phyloP scores from a whole-genome alignment of 2,329 filamentous ascomycete species.

The Exophiala oligosperma region DNA sequence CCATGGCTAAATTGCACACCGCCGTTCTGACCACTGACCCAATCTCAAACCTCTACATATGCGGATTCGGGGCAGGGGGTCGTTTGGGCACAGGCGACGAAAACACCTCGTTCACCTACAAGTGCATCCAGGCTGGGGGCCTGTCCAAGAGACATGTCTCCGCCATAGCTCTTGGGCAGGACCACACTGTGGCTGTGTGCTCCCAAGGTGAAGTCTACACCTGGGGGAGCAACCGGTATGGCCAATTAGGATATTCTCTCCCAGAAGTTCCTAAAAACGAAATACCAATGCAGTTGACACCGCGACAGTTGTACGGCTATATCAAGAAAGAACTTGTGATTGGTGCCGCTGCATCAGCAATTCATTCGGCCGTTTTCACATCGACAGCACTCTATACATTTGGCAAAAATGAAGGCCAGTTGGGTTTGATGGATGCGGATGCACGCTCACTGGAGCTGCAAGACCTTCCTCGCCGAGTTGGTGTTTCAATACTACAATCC shows the following conservation, averaged over 20 bases:
- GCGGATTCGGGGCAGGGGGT: constrained; percentile 87
- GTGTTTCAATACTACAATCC: constrained; percentile 74
- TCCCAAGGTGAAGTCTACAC: constrained; percentile 89
- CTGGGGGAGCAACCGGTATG: constrained; percentile 86
- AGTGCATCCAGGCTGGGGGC: constrained; percentile 73
- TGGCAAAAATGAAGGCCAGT: constrained; percentile 91
- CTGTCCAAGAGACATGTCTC: constrained; percentile 72
- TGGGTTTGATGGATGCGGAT: constrained; percentile 92
- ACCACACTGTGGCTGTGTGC: constrained; percentile 83
- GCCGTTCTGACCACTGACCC: constrained; percentile 85
- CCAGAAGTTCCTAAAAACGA: constrained; percentile 67
- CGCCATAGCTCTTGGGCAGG: constrained; percentile 82
- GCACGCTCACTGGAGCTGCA: constrained; percentile 88
- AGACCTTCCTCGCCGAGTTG: constrained; percentile 77
- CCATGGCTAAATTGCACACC: constrained; percentile 88
- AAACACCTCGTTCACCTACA: constrained; percentile 82
- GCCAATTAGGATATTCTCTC: constrained; percentile 81
- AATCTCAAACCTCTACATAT: constrained; percentile 87
- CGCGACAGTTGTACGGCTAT: constrained; percentile 86
- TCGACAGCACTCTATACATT: constrained; percentile 82
- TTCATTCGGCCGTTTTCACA: constrained; percentile 90
- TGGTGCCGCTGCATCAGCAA: constrained; percentile 82
- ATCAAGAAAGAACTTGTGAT: constrained; percentile 81
- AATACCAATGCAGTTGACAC: constrained; percentile 76
- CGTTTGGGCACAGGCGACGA: constrained; percentile 88